Evolutionary conservation across 176 grass and related monocot genomes (phyloP), one percentile per base, ranked within the genome.

Genomic region (Thinopyrum elongatum): DNA sequence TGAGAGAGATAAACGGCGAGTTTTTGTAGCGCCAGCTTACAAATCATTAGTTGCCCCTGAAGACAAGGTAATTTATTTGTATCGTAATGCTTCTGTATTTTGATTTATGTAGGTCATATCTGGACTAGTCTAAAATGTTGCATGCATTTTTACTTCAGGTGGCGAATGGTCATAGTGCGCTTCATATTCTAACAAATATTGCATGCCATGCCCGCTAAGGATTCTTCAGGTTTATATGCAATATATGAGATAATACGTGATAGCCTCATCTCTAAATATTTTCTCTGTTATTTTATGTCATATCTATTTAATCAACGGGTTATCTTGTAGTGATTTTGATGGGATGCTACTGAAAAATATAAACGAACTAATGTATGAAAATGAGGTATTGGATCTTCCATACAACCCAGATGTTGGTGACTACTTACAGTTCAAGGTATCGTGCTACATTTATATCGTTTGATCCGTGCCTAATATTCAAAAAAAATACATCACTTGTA

Each of bases 1-100:
- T 76, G 86, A 91, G 10, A 94, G 89, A 79, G 92, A 94, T 76
- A 89, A 94, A 36, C 84, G 86, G 17, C 83, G 89, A 25, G 89
- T 94, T 65, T 89, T 91, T 87, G 87, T 75, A 73, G 89, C 91
- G 10, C 89, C 86, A 9, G 23, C 80, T 60, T 94, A 84, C 83
- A 89, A 87, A 80, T 89, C 92, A 58, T 87, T 89, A 63, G 67
- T 84, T 91, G 55, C 80, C 12, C 84, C 76, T 21, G 89, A 91
- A 62, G 89, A 89, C 33, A 87, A 85, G 91, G 91, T 93, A 29
- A 23, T 51, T 34, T 78, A 61, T 82, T 25, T 65, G 47, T 58
- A 26, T 51, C 53, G 38, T 13, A 76, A 21, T 36, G 10, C 59
- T 36, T 53, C 25, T 15, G 27, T 86, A n/a, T 6, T 17, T 41